Evolutionary conservation across 129 eudicot genomes (phyloP).

Genomic region (Artemisia annua): DNA sequence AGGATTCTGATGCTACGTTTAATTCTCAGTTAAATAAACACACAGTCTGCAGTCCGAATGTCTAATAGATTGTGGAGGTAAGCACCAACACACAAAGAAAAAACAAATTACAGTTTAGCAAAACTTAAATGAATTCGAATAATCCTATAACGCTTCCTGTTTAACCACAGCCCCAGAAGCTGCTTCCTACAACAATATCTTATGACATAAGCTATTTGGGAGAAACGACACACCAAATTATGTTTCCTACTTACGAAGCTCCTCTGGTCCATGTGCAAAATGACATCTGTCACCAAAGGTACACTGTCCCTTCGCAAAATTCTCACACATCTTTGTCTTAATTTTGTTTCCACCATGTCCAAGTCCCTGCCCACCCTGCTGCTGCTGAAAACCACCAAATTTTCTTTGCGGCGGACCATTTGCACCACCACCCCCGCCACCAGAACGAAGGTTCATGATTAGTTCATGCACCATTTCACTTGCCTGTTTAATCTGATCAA

Average conservation of each 20-base stretch:
- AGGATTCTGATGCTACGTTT: not conserved
- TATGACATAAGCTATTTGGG: slow-evolving; percentile 24
- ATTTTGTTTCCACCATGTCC: slow-evolving; percentile 34
- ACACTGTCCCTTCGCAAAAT: slow-evolving; percentile 61
- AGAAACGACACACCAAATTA: slow-evolving; percentile 20
- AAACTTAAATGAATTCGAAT: slow-evolving; percentile 26
- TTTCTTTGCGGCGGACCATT: slow-evolving; percentile 30
- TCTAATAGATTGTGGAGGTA: not conserved
- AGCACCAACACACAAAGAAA: not conserved
- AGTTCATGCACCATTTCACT: slow-evolving; percentile 73
- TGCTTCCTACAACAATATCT: slow-evolving; percentile 25
- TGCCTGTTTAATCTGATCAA: slow-evolving; percentile 80
- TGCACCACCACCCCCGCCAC: slow-evolving; percentile 24
- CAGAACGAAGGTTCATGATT: slow-evolving; percentile 45
- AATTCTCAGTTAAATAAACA: not conserved
- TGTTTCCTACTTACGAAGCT: slow-evolving; percentile 44
- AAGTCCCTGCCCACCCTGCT: slow-evolving; percentile 21
- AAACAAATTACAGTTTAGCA: slow-evolving; percentile 16
- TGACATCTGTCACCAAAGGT: slow-evolving; percentile 71
- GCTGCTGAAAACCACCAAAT: slow-evolving; percentile 34
- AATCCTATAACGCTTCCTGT: slow-evolving; percentile 22
- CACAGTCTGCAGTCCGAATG: not conserved
- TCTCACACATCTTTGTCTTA: slow-evolving; percentile 68
- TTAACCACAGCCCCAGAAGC: slow-evolving; percentile 26
- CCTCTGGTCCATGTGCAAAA: slow-evolving; percentile 68